Evolutionary conservation across 2,329 filamentous ascomycete species (phyloP), one percentile per base, ranked within the genome.

Genomic region (Aurifilum marmelostoma): DNA sequence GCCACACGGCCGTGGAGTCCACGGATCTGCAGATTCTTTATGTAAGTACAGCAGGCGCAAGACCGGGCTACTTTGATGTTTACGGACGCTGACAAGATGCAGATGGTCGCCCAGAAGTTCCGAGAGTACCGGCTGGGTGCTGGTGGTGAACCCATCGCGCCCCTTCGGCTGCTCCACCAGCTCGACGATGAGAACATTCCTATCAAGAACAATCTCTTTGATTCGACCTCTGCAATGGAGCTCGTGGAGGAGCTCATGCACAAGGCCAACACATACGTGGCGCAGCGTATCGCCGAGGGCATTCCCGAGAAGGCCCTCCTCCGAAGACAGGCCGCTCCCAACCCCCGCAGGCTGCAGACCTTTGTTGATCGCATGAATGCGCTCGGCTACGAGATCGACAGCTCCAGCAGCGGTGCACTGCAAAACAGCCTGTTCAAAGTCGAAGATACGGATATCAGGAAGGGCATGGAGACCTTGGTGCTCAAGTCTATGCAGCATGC

Each of bases 121-220:
- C 91, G 94, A 58, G 93, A 97, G 81, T 85, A 89, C 63, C 92
- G 96, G 70, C 91, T 97, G 69, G 92, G 92, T 68, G 91, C 94
- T 65, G 91, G 92, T 47, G 89, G 89, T 58, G 89, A 92, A 72
- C 89, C 92, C 16, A 92, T 97, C 75, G 92, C 94, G 43, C 91
- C 95, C 54, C 88, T 99, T 65, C 92, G 96, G 68, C 87, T 99
- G 61, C 84, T 98, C 71, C 94, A 97, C 80, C 94, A 97, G 81
- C 87, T 98, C 54, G 96, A 99, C 74, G 96, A 99, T 75, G 96
- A 99, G 84, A 98, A 98, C 79, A 93, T 97, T 66, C 96, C 95
- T 2, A 94, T 98, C 54, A 94, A 97, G 82, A 89, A 93, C 78
- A 99, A 98, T 82, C 92, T 99, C 73, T 99, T 98, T 76, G 91